Conservation (phyloP, 305 asterid genomes). For the Fraxinus latifolia region DNA sequence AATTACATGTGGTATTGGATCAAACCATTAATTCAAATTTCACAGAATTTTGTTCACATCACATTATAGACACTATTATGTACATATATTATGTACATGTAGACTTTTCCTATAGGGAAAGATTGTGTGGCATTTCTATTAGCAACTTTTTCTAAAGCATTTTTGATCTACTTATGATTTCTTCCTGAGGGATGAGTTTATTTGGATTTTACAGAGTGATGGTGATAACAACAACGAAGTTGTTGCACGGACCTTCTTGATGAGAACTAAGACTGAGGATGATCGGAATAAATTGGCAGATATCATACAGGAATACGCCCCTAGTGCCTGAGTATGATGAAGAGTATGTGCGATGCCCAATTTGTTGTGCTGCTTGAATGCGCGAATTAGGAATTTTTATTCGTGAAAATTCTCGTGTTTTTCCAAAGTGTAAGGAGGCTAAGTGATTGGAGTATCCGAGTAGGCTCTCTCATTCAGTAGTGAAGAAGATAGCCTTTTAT, state of each 20-base stretch:
- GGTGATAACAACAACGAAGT: constrained; percentile 50
- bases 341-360: neutral
- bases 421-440: neutral
- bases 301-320: constrained; percentile 74
- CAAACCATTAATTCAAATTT: no score
- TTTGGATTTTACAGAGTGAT: constrained; percentile 47
- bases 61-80: no score
- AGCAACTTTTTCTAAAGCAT: neutral
- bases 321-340: constrained; percentile 43
- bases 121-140: neutral
- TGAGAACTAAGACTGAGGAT: constrained; percentile 63
- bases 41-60: no score
- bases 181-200: constrained; percentile 19
- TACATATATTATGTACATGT: no score
- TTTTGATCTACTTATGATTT: neutral
- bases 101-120: neutral
- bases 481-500: neutral
- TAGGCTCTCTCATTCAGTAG: neutral
- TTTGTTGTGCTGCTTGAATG: constrained; percentile 34
- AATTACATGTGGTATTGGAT: no score
- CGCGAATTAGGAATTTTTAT: neutral
- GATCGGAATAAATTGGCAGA: constrained; percentile 78
- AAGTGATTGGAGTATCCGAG: neutral
- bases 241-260: constrained; percentile 76
- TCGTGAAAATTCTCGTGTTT: neutral